These are phyloP conservation scores for Solanum corneliomulleri DNA, from an alignment of 257 asterid species.

Conservation along the genomic window DNA sequence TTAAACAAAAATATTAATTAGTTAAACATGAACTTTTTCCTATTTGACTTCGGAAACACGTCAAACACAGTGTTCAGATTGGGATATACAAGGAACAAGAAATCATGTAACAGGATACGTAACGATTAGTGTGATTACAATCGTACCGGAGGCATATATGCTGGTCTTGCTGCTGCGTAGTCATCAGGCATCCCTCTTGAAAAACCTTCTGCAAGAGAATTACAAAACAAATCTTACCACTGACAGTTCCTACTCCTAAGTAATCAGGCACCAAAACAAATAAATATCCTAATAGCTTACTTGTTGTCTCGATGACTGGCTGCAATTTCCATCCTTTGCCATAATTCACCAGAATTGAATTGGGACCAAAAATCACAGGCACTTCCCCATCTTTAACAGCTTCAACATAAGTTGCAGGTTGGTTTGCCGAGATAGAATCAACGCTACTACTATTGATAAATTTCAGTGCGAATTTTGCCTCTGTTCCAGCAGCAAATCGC, in stretches of 20 bases:
- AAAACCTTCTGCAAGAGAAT: not conserved
- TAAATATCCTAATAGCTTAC: conserved; percentile 9
- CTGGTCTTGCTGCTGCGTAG: not conserved
- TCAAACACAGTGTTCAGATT: not conserved
- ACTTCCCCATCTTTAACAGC: conserved; percentile 76
- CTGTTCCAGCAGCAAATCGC: conserved; percentile 76
- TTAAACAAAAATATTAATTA: not conserved
- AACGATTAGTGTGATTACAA: not conserved
- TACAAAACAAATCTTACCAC: not conserved
- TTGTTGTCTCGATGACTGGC: conserved; percentile 30
- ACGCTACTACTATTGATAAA: conserved; percentile 52
- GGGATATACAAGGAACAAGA: not conserved
- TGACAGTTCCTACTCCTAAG: not conserved
- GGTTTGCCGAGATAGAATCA: conserved; percentile 8
- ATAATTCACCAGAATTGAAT: conserved; percentile 51
- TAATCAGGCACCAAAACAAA: not conserved
- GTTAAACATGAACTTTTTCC: not conserved
- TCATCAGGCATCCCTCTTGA: not conserved
- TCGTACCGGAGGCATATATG: not conserved
- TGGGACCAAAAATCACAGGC: conserved; percentile 74
- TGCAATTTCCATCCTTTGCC: conserved; percentile 74
- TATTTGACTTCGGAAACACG: not conserved
- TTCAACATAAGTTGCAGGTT: conserved; percentile 52
- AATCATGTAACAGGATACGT: not conserved
- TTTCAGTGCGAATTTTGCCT: conserved; percentile 60